phyloP scores from a whole-genome alignment of 352 stramenopile species.

The Phytophthora kernoviae region DNA sequence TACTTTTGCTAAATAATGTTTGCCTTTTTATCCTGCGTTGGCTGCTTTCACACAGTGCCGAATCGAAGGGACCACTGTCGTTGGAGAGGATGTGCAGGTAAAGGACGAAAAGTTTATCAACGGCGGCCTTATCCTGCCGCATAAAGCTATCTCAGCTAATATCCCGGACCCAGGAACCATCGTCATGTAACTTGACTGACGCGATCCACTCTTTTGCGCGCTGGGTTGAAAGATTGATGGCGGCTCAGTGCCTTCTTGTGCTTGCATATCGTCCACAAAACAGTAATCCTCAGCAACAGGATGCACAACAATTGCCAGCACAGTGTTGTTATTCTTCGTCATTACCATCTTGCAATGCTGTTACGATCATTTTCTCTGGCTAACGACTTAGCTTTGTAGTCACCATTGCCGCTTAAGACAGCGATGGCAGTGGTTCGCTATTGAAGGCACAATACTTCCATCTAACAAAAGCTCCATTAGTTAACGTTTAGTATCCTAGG shows the following conservation, averaged over 20 bases:
- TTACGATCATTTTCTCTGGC: neutral
- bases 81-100: slow-evolving; percentile 88
- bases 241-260: neutral
- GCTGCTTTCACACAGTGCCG: slow-evolving; percentile 57
- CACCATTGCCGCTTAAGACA: too few species aligned
- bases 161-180: slow-evolving; percentile 88
- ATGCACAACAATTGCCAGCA: too few species aligned
- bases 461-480: slow-evolving; percentile 9
- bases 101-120: slow-evolving; percentile 92
- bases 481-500: too few species aligned
- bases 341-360: too few species aligned
- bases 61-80: slow-evolving; percentile 83
- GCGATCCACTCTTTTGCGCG: neutral
- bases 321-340: too few species aligned
- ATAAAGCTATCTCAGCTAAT: slow-evolving; percentile 88
- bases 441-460: too few species aligned
- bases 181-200: slow-evolving; percentile 69
- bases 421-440: too few species aligned
- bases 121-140: slow-evolving; percentile 84
- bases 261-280: too few species aligned
- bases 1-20: too few species aligned
- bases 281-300: too few species aligned
- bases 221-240: too few species aligned
- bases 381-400: too few species aligned
- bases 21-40: neutral